phyloP scores from a whole-genome alignment of 225 moss, liverwort and hornwort genomes.

The Bryoerythrophyllum caledonicum region DNA sequence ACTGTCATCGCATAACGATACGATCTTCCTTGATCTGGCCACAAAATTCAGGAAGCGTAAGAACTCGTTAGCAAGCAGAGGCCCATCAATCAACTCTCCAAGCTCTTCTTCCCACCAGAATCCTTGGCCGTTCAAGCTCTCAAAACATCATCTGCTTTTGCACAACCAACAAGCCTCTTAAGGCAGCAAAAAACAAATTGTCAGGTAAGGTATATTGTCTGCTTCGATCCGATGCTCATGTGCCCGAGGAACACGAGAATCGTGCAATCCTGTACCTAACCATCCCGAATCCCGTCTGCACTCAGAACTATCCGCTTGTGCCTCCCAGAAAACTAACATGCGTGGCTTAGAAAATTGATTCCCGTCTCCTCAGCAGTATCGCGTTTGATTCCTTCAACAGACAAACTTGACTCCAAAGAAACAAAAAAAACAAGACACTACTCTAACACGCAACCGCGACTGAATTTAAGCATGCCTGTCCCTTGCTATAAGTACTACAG shows the following conservation, averaged over 20 bases:
- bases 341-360: conserved; percentile 1
- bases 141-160: conserved; percentile 15
- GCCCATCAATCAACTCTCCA: neutral
- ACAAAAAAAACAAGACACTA: neutral
- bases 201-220: conserved; percentile 1
- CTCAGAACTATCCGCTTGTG: neutral
- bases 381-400: neutral
- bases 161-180: conserved; percentile 10
- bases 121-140: conserved; percentile 16
- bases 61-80: conserved; percentile 4
- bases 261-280: conserved; percentile 11
- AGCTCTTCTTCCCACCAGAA: conserved; percentile 17
- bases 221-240: conserved; percentile 8
- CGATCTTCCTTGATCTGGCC: conserved; percentile 19
- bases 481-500: neutral
- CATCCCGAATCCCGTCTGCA: conserved; percentile 10
- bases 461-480: conserved; percentile 15
- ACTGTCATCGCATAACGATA: conserved; percentile 11
- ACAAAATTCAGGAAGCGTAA: neutral
- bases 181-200: conserved; percentile 15
- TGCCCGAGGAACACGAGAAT: neutral
- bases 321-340: conserved; percentile 2
- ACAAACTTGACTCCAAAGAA: conserved; percentile 11
- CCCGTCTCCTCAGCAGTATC: neutral
- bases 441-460: conserved; percentile 7